Evolutionary conservation across 78 protist species (phyloP), one percentile per base, ranked within the genome.

Genomic region (Bodo saltans): DNA sequence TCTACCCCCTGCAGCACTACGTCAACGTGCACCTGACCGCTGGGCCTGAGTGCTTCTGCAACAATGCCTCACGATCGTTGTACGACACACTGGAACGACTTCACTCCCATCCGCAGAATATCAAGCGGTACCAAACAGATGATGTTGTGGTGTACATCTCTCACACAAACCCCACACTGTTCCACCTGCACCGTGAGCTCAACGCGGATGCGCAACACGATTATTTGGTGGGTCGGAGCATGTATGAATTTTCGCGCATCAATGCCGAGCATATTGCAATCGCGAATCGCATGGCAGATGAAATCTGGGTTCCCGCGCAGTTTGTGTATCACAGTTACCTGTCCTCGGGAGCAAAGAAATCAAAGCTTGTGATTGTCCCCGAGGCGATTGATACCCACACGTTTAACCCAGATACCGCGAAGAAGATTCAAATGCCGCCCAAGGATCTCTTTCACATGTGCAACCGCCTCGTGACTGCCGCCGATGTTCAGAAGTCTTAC

Each of bases 181-280:
- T n/a, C n/a, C n/a, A 32, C 69, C 28, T 3, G 39, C 37, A 4
- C 26, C 12, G 41, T 29, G 11, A 1, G 26, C 12, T 12, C 27
- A 12, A 76, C 1, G 11, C 29, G 41, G 47, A 41, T 3, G 27
- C 26, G 67, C 69, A 32, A 17, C n/a, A n/a, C n/a, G 81, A 76
- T 27, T 76, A 76, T 29, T 40, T 76, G 69, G n/a, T 76, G 27
- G 81, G 81, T 29, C 81, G 81, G 30, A 67, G 39, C 67, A 76
- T 76, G 81, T 76, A 76, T 67, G 81, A 76, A 12, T 76, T 76
- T 27, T 29, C 72, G 37, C 28, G 4, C 26, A 3, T 76, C 34
- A 47, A 47, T 33, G 34, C 12, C 42, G 33, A n/a, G 28, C 42
- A 67, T 47, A 67, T 12, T 3, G 70, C 26, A 23, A 8, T 33